Evolutionary conservation across 2,329 filamentous ascomycete species (phyloP).

Genomic region (Fusarium incarnatum): DNA sequence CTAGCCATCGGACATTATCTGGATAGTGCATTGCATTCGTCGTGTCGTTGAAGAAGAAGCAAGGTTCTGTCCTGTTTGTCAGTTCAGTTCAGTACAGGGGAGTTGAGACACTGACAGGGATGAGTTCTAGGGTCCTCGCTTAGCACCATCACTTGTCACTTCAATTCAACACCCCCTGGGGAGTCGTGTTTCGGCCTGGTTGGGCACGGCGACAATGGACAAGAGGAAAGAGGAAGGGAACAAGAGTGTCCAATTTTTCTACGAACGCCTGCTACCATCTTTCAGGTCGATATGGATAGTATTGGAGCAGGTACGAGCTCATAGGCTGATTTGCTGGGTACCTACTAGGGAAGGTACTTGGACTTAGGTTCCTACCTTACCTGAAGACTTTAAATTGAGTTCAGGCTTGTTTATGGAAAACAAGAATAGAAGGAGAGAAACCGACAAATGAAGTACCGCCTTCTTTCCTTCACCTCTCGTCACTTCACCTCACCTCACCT

Average conservation of each 20-base stretch:
- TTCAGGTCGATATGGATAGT: not conserved
- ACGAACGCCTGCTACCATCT: not conserved
- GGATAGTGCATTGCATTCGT: not conserved
- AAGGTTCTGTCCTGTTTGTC: conserved; percentile 2
- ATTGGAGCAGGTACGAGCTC: not conserved
- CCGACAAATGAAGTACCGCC: conserved; percentile 17
- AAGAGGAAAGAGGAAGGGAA: conserved; percentile 21
- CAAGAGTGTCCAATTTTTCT: conserved; percentile 6
- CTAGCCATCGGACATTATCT: conserved; percentile 5
- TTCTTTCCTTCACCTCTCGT: conserved; percentile 1
- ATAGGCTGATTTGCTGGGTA: not conserved
- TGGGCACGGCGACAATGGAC: conserved; percentile 11
- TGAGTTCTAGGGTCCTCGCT: conserved; percentile 23
- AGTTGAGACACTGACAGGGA: conserved; percentile 17
- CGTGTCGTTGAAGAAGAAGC: conserved; percentile 24
- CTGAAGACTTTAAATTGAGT: conserved; percentile 27
- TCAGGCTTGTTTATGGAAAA: not conserved
- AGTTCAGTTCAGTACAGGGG: conserved; percentile 4
- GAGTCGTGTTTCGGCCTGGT: conserved; percentile 15
- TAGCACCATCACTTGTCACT: conserved; percentile 37
- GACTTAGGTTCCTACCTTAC: conserved; percentile 5
- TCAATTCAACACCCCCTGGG: conserved; percentile 12
- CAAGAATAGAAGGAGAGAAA: conserved; percentile 13
- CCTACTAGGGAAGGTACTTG: not conserved
- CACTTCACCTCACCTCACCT: conserved; percentile 15